Base-by-base conservation (phyloP, 257 asterid genomes). In the Solanum tarijense region DNA sequence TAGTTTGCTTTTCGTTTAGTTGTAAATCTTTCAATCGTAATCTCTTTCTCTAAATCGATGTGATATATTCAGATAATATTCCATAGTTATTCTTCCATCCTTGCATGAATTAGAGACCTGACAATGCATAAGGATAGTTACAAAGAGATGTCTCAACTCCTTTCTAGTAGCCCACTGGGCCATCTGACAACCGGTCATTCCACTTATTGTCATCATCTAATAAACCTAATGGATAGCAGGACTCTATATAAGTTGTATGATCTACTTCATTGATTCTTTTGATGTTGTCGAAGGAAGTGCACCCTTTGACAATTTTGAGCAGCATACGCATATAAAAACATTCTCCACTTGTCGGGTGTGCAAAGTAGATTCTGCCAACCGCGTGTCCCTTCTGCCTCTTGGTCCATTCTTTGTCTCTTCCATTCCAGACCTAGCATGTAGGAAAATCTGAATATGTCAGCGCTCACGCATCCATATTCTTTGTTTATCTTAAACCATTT, bases 401-500 rank as follows among this genome's bases (percentile, higher is more conserved):
- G 1, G 8, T 65, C 66, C 81, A 34, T 10, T 9, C 16, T 29
- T 31, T 16, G 14, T 2, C 25, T 72, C 2, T 34, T 72, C 7
- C 25, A 32, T 72, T 8, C 43, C 43, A 72, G 1, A 72, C 79
- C 39, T n/a, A 32, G 20, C 14, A 13, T 2, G 31, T 74, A 9
- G 48, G 48, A 5, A 74, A 74, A 35, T 74, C 4, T 0, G 8
- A 32, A 35, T 20, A 35, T 74, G 82, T 74, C 29, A 20, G 5
- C 18, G 5, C 18, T 34, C 9, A 4, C 6, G 25, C 41, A 31
- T 31, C 7, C 12, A 12, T 29, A 6, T 69, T 6, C 9, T 69
- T 69, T 31, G 98, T 55, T 83, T 16, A n/a, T 6, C 43, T 84
- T 4, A 62, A 55, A 58, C 32, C 48, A 65, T 84, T n/a, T n/a